Evolutionary conservation across 176 grass and related monocot genomes (phyloP), one percentile per base, ranked within the genome.

Genomic region (Ensete glaucum): DNA sequence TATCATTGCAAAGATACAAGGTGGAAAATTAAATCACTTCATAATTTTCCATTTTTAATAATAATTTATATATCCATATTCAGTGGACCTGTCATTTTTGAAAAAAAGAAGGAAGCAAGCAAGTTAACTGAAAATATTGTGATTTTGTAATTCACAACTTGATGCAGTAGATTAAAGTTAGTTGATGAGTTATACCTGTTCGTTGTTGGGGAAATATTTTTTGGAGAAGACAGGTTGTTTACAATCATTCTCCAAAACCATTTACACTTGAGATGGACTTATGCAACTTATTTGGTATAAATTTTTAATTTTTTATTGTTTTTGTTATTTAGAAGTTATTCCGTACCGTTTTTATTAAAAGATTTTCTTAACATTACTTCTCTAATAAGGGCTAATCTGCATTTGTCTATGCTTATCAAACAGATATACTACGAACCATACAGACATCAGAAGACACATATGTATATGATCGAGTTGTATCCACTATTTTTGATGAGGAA

Each of bases 341-440:
- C 0, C 6, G 34, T 43, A 43, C 34, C 4, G 6, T 43, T 43
- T 43, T 43, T 43, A 43, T 43, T 43, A 43, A 43, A 43, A 43
- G 4, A 43, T 43, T 43, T 43, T 43, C 34, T 43, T 43, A 43
- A 43, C 34, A 43, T 43, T 43, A 43, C 4, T 43, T 43, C 34
- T 43, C 34, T 43, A 43, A 5, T 43, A 43, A 43, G 34, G 34
- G 3, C 34, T 43, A 43, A 43, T 81, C 9, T 68, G 7, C 12
- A 81, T 62, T 77, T 75, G 24, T 67, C 64, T 85, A 68, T 74
- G 52, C 78, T 75, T 89, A 64, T 76, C 67, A 60, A 79, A 79
- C 84, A 97, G 94, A 93, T 93, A 88, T 97, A 63, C 85, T 97
- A 69, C 88, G 94, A 80, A 93, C 89, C 79, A 93, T 97, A 89